These are phyloP conservation scores for Naganishia sp. DNA, from an alignment of 1,284 basidiomycete genomes.

Conservation along the genomic window DNA sequence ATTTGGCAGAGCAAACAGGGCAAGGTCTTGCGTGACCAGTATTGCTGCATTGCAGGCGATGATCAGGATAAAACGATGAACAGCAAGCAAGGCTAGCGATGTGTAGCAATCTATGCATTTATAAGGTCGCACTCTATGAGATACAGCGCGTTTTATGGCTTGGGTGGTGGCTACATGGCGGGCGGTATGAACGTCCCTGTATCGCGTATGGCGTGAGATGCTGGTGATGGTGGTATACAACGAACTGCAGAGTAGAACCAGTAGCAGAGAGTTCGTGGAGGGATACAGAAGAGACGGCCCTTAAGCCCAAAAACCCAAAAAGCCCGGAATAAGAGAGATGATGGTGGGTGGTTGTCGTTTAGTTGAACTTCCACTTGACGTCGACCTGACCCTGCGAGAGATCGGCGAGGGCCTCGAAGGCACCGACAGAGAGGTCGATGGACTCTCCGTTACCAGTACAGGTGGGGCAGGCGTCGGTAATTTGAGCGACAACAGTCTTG, in stretches of 20 bases:
- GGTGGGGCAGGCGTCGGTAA: constrained; percentile 82
- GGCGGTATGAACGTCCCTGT: background rate
- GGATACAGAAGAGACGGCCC: constrained; percentile 22
- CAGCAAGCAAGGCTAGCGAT: background rate
- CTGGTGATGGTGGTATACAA: constrained; percentile 6
- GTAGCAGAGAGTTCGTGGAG: constrained; percentile 11
- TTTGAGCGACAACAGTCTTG: constrained; percentile 63
- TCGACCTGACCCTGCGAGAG: constrained; percentile 62
- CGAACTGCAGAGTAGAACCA: constrained; percentile 7
- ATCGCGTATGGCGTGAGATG: constrained; percentile 12
- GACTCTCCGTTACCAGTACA: constrained; percentile 61
- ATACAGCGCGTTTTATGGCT: constrained; percentile 15
- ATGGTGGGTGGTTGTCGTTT: constrained; percentile 36
- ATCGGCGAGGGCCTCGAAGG: constrained; percentile 67
- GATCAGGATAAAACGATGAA: background rate
- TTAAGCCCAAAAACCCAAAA: constrained; percentile 20
- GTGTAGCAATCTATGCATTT: constrained; percentile 27
- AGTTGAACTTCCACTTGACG: constrained; percentile 60
- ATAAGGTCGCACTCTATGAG: constrained; percentile 11
- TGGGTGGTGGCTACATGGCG: background rate
- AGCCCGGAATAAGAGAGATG: constrained; percentile 23
- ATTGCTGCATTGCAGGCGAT: too few species aligned
- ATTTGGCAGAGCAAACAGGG: too few species aligned
- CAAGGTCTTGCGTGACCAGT: too few species aligned
- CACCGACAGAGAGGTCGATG: constrained; percentile 74